Evolutionary conservation across 371 early-diverging fungal species (phyloP).

Genomic region (Parasitella parasitica): DNA sequence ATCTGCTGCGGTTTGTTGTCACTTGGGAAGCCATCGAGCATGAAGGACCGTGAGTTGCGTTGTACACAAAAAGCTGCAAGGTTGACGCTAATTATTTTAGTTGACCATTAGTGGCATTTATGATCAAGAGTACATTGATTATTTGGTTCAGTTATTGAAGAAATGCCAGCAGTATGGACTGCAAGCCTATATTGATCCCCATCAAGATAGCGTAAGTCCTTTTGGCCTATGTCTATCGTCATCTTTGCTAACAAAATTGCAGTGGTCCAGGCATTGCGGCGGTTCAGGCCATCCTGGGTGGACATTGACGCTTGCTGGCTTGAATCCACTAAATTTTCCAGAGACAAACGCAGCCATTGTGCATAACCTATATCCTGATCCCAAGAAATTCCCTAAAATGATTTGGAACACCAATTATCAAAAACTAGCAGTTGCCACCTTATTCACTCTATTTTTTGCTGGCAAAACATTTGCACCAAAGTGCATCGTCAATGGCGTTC

Average conservation of each 20-base stretch:
- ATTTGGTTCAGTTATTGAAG: constrained; percentile 64
- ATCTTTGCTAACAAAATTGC: neutral
- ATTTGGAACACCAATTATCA: constrained; percentile 88
- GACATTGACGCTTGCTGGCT: constrained; percentile 75
- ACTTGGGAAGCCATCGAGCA: constrained; percentile 90
- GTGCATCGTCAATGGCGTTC: constrained; percentile 46
- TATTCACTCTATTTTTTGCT: constrained; percentile 84
- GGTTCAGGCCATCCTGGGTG: constrained; percentile 89
- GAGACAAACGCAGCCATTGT: constrained; percentile 72
- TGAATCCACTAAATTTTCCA: constrained; percentile 64
- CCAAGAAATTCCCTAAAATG: constrained; percentile 72
- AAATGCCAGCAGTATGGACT: constrained; percentile 69
- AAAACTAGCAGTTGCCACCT: constrained; percentile 80
- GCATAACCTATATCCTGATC: constrained; percentile 73
- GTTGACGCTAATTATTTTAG: neutral
- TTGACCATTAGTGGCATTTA: constrained; percentile 66
- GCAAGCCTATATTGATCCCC: constrained; percentile 81
- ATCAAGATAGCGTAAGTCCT: constrained; percentile 67
- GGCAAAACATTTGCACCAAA: constrained; percentile 76
- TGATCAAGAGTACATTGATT: constrained; percentile 81
- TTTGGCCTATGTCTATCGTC: neutral
- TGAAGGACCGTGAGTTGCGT: constrained; percentile 73
- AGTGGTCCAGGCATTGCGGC: constrained; percentile 79
- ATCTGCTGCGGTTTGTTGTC: constrained; percentile 71
- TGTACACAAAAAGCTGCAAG: too few species aligned